A percentile compares a stretch with the other conserved stretches of the same genome.
Evolutionary conservation across 495 filamentous ascomycete genomes (phyloP).

Genomic region (Barbatosphaeria neglecta): DNA sequence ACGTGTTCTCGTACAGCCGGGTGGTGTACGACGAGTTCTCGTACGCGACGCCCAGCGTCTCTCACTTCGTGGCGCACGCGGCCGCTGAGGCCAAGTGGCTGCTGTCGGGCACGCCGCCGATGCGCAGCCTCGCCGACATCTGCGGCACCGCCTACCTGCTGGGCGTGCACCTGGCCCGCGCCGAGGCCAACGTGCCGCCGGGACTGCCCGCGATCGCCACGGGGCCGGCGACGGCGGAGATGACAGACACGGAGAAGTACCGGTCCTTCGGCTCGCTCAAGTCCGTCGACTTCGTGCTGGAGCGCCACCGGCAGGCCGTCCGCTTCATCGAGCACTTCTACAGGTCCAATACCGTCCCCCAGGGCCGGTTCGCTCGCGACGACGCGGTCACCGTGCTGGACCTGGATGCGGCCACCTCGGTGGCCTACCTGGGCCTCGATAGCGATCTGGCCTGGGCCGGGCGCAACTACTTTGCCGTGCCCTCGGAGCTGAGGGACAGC

Average conservation of each 20-base stretch:
- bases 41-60: slow-evolving; percentile 25
- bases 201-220: slow-evolving; percentile 20
- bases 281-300: slow-evolving; percentile 14
- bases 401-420: neutral
- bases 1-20: slow-evolving; percentile 50
- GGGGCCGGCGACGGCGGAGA: slow-evolving; percentile 13
- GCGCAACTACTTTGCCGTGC: no score
- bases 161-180: slow-evolving; percentile 34
- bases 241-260: slow-evolving; percentile 19
- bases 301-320: slow-evolving; percentile 17
- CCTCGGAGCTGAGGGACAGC: no score
- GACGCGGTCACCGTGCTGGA: neutral
- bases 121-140: slow-evolving; percentile 46
- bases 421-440: neutral
- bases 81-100: slow-evolving; percentile 50
- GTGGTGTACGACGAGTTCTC: slow-evolving; percentile 61
- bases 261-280: slow-evolving; percentile 12
- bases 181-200: slow-evolving; percentile 16
- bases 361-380: neutral
- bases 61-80: slow-evolving; percentile 23
- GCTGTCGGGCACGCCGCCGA: slow-evolving; percentile 53
- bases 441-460: no score
- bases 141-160: slow-evolving; percentile 46
- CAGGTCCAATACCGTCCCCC: slow-evolving; percentile 13
- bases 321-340: slow-evolving; percentile 18